Evolutionary conservation across 108 stramenopile species (phyloP), one percentile per base, ranked within the genome.

Genomic region (Skeletonema potamos): DNA sequence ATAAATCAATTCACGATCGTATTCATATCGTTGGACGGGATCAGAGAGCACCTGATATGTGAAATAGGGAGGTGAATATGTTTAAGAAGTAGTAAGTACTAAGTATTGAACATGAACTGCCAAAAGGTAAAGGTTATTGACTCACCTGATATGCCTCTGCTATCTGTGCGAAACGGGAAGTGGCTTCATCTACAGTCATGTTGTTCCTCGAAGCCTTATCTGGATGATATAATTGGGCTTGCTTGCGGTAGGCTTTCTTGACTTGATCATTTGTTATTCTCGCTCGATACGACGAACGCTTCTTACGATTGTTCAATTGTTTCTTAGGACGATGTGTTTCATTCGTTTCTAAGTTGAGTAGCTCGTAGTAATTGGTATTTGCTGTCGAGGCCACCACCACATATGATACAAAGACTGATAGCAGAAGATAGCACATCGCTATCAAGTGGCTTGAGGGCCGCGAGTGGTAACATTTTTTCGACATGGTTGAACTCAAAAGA

Each of bases 201-300:
- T 83, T 84, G 55, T 83, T 83, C 22, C 82, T 68, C 62, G 86
- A 93, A 1, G 92, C 89, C 51, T 88, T 90, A 46, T 84, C 86
- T 46, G 84, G 84, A 36, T 84, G 81, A 33, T 84, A 64, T 62
- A 68, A 58, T 33, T 73, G 63, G 10, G 81, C 81, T 12, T 92
- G 77, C 34, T 83, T 82, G 37, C 89, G 81, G 66, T 93, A 96
- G 13, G 94, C 94, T 69, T 96, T 96, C 61, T 92, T 92, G 72
- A 96, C 30, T 85, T 85, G 56, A 93, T 84, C 81, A 41, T 67
- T 65, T 15, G 83, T 74, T 2, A 92, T 66, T 68, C 63, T 75
- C 12, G 77, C 48, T 69, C 81, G 59, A 37, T 73, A 64, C 32
- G 66, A 29, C 0, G 78, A 36, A 9, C 78, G 60, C 43, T 79